Evolutionary conservation across 192 early-diverging fungal species (phyloP), one percentile per base, ranked within the genome.

Genomic region (Coemansia reversa): DNA sequence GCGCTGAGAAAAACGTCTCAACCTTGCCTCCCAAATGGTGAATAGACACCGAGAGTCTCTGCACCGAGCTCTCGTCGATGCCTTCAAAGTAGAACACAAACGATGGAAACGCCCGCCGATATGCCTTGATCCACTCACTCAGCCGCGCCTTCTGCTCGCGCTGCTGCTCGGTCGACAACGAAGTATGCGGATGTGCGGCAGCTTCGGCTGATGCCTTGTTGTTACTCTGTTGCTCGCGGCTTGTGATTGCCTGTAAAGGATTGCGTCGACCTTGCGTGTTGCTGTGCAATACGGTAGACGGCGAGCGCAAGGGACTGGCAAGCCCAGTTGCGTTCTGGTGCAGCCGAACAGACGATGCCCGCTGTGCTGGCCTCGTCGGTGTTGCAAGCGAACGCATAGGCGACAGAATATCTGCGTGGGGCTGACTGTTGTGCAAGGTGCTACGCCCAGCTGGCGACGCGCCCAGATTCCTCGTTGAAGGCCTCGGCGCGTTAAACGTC

Each of bases 41-140:
- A 35, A 82, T 69, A 9, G 74, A 75, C 55, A 58, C 65, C 1
- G 74, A 64, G 33, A 82, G 69, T 18, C 70, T 66, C 51, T 67
- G 76, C 14, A 63, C 62, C 1, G 67, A 70, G 50, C 22, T n/a
- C n/a, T 79, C 70, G 67, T 76, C 74, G 27, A 83, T 53, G 47
- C 82, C 75, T 14, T 83, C 82, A 69, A 81, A 81, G 64, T 81
- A 81, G 51, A 81, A 81, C 25, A 81, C 79, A 69, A 81, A 81
- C 39, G 65, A 72, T 1, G 79, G 79, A 27, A 81, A 81, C 19
- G 79, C 79, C 25, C 65, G 52, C 18, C 79, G 65, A 39, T 76
- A 81, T 7, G 73, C 74, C 49, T 62, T 67, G n/a, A 83, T 73
- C 79, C 79, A 81, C 51, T 81, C 79, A 6, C 72, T 72, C 25